Percentiles rank a stretch among this genome's conserved stretches.
Evolutionary conservation across 495 filamentous ascomycete species (phyloP).

Genomic region (Hypoxylon perforatum): DNA sequence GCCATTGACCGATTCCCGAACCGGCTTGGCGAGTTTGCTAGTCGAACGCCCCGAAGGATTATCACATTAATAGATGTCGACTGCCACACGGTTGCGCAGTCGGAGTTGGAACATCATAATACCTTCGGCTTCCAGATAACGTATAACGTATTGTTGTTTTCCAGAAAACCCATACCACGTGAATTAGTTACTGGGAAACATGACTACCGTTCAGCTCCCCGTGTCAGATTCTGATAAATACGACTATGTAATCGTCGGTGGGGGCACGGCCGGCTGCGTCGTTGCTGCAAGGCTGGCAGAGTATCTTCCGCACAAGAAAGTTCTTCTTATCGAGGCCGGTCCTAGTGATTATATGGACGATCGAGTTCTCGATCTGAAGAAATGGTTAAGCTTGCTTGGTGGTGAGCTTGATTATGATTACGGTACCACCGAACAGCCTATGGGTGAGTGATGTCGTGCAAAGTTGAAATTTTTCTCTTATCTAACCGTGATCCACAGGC

Average conservation of each 20-base stretch:
- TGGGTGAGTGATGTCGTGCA: constrained; percentile 59
- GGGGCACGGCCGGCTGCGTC: constrained; percentile 86
- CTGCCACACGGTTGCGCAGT: constrained; percentile 18
- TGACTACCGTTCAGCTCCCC: constrained; percentile 72
- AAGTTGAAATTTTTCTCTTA: constrained; percentile 9
- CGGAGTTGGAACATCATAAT: constrained; percentile 1
- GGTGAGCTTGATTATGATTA: constrained; percentile 90
- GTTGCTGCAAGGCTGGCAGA: constrained; percentile 70
- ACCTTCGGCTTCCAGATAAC: constrained; percentile 17
- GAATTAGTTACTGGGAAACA: constrained; percentile 40
- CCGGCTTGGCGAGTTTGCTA: constrained; percentile 33
- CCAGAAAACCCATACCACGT: constrained; percentile 2
- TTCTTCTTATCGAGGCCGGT: constrained; percentile 74
- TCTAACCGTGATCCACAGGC: constrained; percentile 56
- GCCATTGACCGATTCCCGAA: constrained; percentile 32
- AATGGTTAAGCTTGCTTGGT: constrained; percentile 81
- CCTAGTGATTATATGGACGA: constrained; percentile 59
- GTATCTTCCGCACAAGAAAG: constrained; percentile 72
- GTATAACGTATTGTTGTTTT: constrained; percentile 4
- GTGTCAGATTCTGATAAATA: constrained; percentile 71
- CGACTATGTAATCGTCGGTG: constrained; percentile 87
- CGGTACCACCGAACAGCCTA: constrained; percentile 84
- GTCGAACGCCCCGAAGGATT: constrained; percentile 8
- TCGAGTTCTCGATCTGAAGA: constrained; percentile 73
- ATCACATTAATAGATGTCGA: constrained; percentile 31